Evolutionary conservation across 148 eudicot species (phyloP).

Genomic region (Rhododendron williamsianum): DNA sequence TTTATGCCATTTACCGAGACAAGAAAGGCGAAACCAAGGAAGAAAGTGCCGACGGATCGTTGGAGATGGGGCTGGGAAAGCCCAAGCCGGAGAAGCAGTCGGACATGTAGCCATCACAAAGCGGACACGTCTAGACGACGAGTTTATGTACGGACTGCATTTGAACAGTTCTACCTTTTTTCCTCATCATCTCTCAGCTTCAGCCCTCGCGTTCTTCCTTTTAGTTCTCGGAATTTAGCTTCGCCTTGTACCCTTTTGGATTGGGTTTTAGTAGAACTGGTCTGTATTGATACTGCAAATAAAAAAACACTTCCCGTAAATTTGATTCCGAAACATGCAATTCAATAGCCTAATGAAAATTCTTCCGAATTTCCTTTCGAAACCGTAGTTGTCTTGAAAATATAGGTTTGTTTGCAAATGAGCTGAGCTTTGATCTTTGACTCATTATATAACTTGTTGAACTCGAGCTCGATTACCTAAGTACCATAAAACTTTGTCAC

Average conservation of each 20-base stretch:
- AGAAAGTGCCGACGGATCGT: conserved; percentile 13
- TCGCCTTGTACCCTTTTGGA: neutral
- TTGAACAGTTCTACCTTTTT: neutral
- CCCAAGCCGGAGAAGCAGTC: neutral
- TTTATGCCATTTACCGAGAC: conserved; percentile 59
- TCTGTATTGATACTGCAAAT: neutral
- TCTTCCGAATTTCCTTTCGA: neutral
- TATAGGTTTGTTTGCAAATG: neutral
- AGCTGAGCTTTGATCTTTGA: neutral
- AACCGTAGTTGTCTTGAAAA: neutral
- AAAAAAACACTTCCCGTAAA: neutral
- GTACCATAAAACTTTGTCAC: no score
- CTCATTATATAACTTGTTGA: no score
- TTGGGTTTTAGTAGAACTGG: neutral
- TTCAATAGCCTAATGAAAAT: neutral
- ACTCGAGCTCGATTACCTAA: neutral
- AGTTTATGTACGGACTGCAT: neutral
- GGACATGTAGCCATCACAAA: neutral
- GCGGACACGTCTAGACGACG: neutral
- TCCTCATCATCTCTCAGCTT: neutral
- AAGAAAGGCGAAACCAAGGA: conserved; percentile 29
- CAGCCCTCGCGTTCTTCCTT: neutral
- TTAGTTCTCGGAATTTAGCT: neutral
- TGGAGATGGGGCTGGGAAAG: conserved; percentile 40
- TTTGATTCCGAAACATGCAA: neutral